Evolutionary conservation across 495 filamentous ascomycete species (phyloP), one percentile per base, ranked within the genome.

Genomic region (Penicillium angulare): DNA sequence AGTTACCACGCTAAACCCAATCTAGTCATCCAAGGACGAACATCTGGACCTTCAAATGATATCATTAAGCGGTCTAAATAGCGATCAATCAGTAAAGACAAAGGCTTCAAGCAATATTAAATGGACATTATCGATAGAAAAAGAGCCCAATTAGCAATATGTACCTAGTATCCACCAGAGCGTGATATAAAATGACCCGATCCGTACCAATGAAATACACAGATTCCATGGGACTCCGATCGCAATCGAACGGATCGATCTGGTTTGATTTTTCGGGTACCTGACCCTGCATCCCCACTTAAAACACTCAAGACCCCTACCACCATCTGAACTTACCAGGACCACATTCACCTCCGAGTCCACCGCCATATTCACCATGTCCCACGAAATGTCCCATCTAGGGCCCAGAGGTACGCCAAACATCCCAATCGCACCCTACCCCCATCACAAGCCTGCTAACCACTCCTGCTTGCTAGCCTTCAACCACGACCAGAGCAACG

Each of bases 401-500:
- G 85, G 86, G 70, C 73, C 73, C 51, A 57, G 67, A 62, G 71
- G 71, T 74, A 65, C 43, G 54, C 49, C 9, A 31, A 34, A 38
- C 24, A n/a, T 29, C 15, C 15, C 27, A 48, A 32, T 35, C 24
- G 10, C 24, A 9, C 13, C 33, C 15, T 10, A 22, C 22, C n/a
- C 29, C n/a, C n/a, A 3, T 9, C 1, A 20, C 6, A 12, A 18
- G n/a, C 29, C 43, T 22, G 15, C 31, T 46, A 33, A 34, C 7
- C 17, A 15, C 22, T 49, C 2, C 9, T 26, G 46, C 20, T n/a
- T 10, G 42, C 46, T 60, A 95, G 91, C 87, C 73, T 92, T 93
- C 82, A 91, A 90, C 71, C 88, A 91, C 72, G 73, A 72, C 12
- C 75, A 81, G 47, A 83, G 77, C 67, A 61, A 63, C 52, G 77